A percentile compares a stretch with the other conserved stretches of the same genome.
phyloP scores from a whole-genome alignment of 257 asterid species.

The Rehmannia glutinosa region DNA sequence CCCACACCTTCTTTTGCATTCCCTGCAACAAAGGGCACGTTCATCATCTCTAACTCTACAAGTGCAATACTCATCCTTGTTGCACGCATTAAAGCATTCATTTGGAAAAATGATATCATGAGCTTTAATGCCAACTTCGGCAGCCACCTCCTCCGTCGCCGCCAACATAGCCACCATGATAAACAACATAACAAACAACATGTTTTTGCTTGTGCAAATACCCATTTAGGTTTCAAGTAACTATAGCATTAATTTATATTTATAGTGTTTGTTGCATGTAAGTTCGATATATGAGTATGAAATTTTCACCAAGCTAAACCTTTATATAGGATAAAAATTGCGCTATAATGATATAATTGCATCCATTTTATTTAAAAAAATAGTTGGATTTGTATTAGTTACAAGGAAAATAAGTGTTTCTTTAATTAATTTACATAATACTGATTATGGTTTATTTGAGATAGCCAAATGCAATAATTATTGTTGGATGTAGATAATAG shows the following conservation, averaged over 20 bases:
- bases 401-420: neutral
- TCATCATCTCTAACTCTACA: neutral
- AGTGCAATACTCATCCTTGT: neutral
- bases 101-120: neutral
- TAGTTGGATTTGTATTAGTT: neutral
- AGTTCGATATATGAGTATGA: neutral
- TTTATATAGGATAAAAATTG: too few relatives aligned
- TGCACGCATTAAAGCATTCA: neutral
- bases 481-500: too few relatives aligned
- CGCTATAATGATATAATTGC: too few relatives aligned
- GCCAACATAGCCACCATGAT: neutral
- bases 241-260: too few relatives aligned
- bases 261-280: too few relatives aligned
- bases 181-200: neutral
- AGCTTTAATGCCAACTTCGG: neutral
- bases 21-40: neutral
- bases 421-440: neutral
- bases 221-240: neutral
- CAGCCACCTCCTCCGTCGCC: neutral
- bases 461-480: too few relatives aligned
- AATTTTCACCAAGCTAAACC: neutral
- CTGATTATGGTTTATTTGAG: too few relatives aligned
- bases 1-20: neutral
- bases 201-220: neutral
- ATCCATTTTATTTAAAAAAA: neutral